phyloP scores from a whole-genome alignment of 1,284 basidiomycete genomes.

The Apiotrichum brassicae region DNA sequence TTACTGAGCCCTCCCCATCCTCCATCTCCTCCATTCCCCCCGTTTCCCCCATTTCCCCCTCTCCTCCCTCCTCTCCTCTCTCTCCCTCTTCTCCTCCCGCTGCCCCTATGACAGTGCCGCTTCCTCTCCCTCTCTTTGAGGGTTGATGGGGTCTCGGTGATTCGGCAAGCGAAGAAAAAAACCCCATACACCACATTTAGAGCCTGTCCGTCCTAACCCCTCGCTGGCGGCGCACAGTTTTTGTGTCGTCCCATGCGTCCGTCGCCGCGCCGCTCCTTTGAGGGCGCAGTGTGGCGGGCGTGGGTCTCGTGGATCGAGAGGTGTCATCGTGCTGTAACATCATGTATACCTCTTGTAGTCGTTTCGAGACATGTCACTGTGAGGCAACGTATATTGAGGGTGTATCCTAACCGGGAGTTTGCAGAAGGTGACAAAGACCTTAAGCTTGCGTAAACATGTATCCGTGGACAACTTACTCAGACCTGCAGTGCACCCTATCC shows the following conservation, averaged over 20 bases:
- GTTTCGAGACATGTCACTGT: too few species aligned
- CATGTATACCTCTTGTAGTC: too few species aligned
- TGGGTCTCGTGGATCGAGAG: not conserved
- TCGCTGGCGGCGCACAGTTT: not conserved
- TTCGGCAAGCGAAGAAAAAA: slow-evolving; percentile 2
- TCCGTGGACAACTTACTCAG: too few species aligned
- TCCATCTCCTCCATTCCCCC: too few species aligned
- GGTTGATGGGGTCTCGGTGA: slow-evolving; percentile 1
- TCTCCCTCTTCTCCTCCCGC: not conserved
- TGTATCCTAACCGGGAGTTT: too few species aligned
- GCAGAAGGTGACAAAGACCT: too few species aligned
- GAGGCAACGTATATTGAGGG: too few species aligned
- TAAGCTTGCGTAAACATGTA: too few species aligned
- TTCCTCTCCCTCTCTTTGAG: too few species aligned
- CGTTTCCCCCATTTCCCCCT: not conserved
- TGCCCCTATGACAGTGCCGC: slow-evolving; percentile 2
- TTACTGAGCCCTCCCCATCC: not conserved
- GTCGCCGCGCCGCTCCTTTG: not conserved
- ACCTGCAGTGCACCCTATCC: too few species aligned
- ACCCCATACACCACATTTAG: not conserved
- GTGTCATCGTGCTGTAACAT: slow-evolving; percentile 3
- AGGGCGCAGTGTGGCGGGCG: not conserved
- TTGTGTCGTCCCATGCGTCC: not conserved
- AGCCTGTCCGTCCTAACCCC: not conserved
- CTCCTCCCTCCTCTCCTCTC: not conserved